Percentiles rank a stretch among this genome's conserved stretches.
Evolutionary conservation across 129 eudicot species (phyloP).

Genomic region (Mikania micrantha): DNA sequence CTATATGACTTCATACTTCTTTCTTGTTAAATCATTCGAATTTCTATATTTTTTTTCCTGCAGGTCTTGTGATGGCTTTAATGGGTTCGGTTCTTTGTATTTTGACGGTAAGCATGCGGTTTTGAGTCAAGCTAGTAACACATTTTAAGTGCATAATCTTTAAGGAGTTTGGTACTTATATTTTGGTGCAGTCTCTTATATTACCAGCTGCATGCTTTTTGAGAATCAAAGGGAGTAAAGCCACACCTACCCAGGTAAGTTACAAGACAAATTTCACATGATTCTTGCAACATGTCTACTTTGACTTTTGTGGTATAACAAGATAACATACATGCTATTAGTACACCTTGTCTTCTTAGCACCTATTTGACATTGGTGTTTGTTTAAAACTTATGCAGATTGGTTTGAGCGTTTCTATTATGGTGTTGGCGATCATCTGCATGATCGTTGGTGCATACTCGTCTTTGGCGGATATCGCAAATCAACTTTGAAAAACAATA

Average conservation of each 20-base stretch:
- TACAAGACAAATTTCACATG: not conserved
- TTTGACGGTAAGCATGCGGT: conserved; percentile 43
- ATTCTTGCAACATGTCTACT: not conserved
- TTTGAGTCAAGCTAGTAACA: conserved; percentile 3
- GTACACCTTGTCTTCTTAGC: not conserved
- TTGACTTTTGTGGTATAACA: not conserved
- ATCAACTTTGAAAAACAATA: conserved; percentile 25
- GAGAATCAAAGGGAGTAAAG: conserved; percentile 55
- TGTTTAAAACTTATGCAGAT: conserved; percentile 35
- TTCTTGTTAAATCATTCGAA: not conserved
- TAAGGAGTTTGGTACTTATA: not conserved
- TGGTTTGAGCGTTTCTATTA: conserved; percentile 36
- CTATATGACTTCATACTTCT: not conserved
- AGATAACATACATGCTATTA: not conserved
- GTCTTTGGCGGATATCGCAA: conserved; percentile 38
- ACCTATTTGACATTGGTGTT: not conserved
- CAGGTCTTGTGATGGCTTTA: conserved; percentile 72
- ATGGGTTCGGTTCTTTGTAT: conserved; percentile 57
- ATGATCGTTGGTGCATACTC: conserved; percentile 66
- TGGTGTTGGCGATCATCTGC: conserved; percentile 39
- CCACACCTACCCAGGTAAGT: conserved; percentile 64
- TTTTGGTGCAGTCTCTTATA: conserved; percentile 58
- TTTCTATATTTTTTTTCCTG: not conserved
- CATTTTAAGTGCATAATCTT: not conserved
- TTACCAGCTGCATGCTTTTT: conserved; percentile 73